Conservation (phyloP, 192 early-diverging fungal species). For the Podila horticola region DNA sequence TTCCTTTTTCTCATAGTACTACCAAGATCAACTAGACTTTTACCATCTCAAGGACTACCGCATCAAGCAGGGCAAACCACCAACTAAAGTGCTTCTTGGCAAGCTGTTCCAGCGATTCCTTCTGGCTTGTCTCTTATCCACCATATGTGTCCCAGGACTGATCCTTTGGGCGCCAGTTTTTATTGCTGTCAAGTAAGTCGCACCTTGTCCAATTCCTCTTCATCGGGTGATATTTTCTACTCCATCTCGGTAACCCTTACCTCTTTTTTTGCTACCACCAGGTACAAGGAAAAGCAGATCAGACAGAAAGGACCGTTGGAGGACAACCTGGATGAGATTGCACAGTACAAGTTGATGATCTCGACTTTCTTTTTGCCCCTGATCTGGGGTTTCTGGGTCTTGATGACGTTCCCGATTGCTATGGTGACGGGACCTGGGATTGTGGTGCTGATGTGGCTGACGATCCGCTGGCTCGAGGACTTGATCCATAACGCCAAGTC, state of each 20-base stretch:
- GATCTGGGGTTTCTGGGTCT: conserved; percentile 46
- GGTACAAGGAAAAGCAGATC: conserved; percentile 49
- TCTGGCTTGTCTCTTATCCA: conserved; percentile 29
- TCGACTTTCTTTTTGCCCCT: conserved; percentile 42
- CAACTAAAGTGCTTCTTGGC: conserved; percentile 16
- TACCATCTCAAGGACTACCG: conserved; percentile 53
- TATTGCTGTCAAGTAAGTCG: conserved; percentile 39
- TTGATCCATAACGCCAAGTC: conserved; percentile 50
- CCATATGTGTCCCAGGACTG: conserved; percentile 43
- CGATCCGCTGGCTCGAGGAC: conserved; percentile 55
- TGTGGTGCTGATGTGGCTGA: conserved; percentile 54
- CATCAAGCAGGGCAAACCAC: conserved; percentile 39
- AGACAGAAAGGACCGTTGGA: conserved; percentile 42
- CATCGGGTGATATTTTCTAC: background rate
- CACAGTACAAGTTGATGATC: conserved; percentile 56
- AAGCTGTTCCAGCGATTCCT: conserved; percentile 36
- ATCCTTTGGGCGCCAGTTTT: conserved; percentile 50
- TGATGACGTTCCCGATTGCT: conserved; percentile 44
- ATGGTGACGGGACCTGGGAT: conserved; percentile 43
- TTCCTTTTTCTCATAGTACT: conserved; percentile 17
- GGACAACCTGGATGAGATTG: conserved; percentile 56
- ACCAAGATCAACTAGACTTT: conserved; percentile 55
- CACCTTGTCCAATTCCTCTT: background rate
- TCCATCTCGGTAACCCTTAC: background rate
- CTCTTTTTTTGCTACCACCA: conserved; percentile 5